Percentiles rank a stretch among this genome's conserved stretches.
Conservation (phyloP, 768 basidiomycete genomes). For the Termitomyces sp. region DNA sequence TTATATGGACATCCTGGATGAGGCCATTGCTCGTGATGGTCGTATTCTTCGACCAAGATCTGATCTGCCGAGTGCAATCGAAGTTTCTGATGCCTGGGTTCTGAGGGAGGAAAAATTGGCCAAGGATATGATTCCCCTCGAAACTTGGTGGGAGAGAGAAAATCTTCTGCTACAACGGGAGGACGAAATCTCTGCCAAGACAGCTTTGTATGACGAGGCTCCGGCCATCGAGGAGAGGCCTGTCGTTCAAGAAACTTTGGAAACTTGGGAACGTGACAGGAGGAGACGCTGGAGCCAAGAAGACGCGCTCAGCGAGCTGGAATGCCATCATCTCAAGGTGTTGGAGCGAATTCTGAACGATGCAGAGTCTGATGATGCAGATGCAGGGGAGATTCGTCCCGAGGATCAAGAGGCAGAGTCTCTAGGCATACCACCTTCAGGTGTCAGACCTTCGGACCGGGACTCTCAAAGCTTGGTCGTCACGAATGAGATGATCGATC, state of each 20-base stretch:
- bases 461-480: slow-evolving; percentile 3
- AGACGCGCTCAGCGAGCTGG: slow-evolving; percentile 16
- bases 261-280: slow-evolving; percentile 17
- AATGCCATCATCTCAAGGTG: slow-evolving; percentile 18
- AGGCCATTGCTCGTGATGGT: slow-evolving; percentile 21
- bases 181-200: slow-evolving; percentile 10
- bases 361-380: slow-evolving; percentile 5
- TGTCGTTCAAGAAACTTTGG: slow-evolving; percentile 10
- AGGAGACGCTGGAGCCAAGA: slow-evolving; percentile 20
- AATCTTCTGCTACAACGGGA: slow-evolving; percentile 15
- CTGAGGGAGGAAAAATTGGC: slow-evolving; percentile 42
- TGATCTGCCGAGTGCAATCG: slow-evolving; percentile 34
- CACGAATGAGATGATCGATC: slow-evolving; percentile 11
- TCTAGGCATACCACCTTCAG: background rate
- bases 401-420: slow-evolving; percentile 13
- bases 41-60: slow-evolving; percentile 11
- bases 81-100: slow-evolving; percentile 48
- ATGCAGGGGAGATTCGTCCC: slow-evolving; percentile 7
- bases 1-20: slow-evolving; percentile 55
- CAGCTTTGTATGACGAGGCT: slow-evolving; percentile 4
- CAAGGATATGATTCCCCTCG: slow-evolving; percentile 18
- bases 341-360: slow-evolving; percentile 22
- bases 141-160: slow-evolving; percentile 23
- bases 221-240: background rate
- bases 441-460: slow-evolving; percentile 6